A percentile compares a stretch with the other conserved stretches of the same genome.
These are phyloP conservation scores for Aaosphaeria arxii DNA, from an alignment of 2,329 filamentous ascomycete species.

Conservation along the genomic window DNA sequence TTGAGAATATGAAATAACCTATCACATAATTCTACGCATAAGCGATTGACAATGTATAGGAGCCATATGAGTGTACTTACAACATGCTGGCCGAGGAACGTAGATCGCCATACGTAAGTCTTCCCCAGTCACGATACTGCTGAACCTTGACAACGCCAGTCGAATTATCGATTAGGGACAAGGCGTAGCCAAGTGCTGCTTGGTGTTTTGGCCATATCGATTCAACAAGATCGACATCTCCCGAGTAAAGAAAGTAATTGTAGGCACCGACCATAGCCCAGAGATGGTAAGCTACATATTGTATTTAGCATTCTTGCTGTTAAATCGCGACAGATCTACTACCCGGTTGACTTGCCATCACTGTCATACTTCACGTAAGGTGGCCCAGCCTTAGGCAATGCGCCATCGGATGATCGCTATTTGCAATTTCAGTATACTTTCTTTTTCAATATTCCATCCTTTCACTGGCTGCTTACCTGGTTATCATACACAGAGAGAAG, in stretches of 20 bases:
- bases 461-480: constrained; percentile 17
- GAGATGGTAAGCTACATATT: constrained; percentile 34
- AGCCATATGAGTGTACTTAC: too few species aligned
- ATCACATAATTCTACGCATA: too few species aligned
- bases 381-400: constrained; percentile 40
- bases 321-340: neutral
- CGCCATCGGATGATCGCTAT: constrained; percentile 12
- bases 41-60: too few species aligned
- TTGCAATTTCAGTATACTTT: too few species aligned
- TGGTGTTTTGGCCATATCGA: constrained; percentile 50
- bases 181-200: constrained; percentile 43
- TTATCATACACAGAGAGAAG: constrained; percentile 47
- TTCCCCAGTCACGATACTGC: too few species aligned
- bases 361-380: constrained; percentile 15
- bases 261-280: constrained; percentile 58
- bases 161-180: too few species aligned
- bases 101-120: too few species aligned
- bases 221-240: constrained; percentile 49
- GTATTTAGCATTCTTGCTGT: too few species aligned
- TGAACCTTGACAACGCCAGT: too few species aligned
- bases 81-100: too few species aligned
- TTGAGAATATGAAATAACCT: too few species aligned
- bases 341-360: constrained; percentile 10
- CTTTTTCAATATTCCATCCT: constrained; percentile 11
- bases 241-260: constrained; percentile 57